phyloP scores from a whole-genome alignment of 208 protist genomes.

The Leishmania turanica region DNA sequence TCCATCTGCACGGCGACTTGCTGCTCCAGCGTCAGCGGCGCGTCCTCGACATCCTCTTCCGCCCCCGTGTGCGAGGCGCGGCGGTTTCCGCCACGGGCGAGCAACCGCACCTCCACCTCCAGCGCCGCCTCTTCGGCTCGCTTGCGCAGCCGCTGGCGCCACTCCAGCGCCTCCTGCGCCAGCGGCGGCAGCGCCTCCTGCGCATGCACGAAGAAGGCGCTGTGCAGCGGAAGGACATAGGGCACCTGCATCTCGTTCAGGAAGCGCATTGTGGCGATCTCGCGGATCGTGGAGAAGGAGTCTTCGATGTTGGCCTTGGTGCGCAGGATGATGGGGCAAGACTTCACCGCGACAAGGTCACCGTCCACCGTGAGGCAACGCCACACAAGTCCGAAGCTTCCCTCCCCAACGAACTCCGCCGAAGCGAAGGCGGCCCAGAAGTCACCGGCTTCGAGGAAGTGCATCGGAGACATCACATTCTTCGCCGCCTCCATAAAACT shows the following conservation, averaged over 20 bases:
- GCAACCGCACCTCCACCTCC: conserved; percentile 29
- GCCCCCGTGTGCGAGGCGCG: background rate
- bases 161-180: conserved; percentile 47
- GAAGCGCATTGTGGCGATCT: conserved; percentile 86
- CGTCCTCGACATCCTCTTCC: background rate
- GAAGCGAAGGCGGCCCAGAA: conserved; percentile 80
- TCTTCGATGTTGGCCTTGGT: conserved; percentile 74
- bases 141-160: conserved; percentile 32
- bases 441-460: conserved; percentile 56
- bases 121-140: conserved; percentile 39
- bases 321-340: conserved; percentile 68
- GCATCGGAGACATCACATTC: conserved; percentile 55
- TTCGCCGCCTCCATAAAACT: conserved; percentile 52
- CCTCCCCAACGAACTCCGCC: conserved; percentile 78
- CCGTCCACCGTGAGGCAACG: conserved; percentile 69
- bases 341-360: conserved; percentile 87
- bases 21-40: conserved; percentile 30
- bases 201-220: conserved; percentile 70
- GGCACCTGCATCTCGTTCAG: conserved; percentile 79
- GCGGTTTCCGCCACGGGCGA: conserved; percentile 11
- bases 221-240: conserved; percentile 83
- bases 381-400: conserved; percentile 91
- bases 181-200: conserved; percentile 66
- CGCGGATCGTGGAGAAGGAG: conserved; percentile 72
- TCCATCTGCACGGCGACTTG: conserved; percentile 23